These are phyloP conservation scores for Candida argentea DNA, from an alignment of 805 yeast species.

Conservation along the genomic window DNA sequence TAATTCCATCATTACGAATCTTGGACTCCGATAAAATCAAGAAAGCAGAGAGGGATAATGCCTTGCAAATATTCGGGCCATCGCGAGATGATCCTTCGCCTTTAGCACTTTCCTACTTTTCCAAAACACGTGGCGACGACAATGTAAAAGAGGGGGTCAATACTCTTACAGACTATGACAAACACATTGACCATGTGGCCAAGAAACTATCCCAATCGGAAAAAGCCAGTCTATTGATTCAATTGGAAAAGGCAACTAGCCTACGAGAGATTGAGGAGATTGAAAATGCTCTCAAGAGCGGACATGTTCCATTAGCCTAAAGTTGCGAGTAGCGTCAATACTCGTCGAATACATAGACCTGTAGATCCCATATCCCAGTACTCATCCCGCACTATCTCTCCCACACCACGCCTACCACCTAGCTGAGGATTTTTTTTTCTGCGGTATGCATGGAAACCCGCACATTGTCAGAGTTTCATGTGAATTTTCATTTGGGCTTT, in stretches of 20 bases:
- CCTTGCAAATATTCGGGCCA: constrained; percentile 32
- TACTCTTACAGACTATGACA: constrained; percentile 14
- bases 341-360: no score
- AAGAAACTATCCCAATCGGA: constrained; percentile 47
- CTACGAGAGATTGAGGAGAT: constrained; percentile 67
- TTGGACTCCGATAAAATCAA: constrained; percentile 63
- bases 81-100: constrained; percentile 11
- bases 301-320: no score
- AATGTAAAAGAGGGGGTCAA: constrained; percentile 7
- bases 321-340: no score
- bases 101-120: constrained; percentile 7
- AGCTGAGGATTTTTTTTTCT: no score
- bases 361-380: no score
- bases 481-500: no score
- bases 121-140: constrained; percentile 2
- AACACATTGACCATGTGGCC: constrained; percentile 24
- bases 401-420: no score
- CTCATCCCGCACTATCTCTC: no score
- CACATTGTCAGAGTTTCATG: no score
- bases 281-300: constrained; percentile 39
- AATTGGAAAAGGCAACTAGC: constrained; percentile 53
- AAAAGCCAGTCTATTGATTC: constrained; percentile 36
- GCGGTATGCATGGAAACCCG: no score
- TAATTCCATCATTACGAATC: constrained; percentile 50
- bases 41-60: constrained; percentile 38